Percentiles rank a stretch among this genome's conserved stretches.
Evolutionary conservation across 2,329 filamentous ascomycete species (phyloP).

Genomic region (Talaromyces piceae): DNA sequence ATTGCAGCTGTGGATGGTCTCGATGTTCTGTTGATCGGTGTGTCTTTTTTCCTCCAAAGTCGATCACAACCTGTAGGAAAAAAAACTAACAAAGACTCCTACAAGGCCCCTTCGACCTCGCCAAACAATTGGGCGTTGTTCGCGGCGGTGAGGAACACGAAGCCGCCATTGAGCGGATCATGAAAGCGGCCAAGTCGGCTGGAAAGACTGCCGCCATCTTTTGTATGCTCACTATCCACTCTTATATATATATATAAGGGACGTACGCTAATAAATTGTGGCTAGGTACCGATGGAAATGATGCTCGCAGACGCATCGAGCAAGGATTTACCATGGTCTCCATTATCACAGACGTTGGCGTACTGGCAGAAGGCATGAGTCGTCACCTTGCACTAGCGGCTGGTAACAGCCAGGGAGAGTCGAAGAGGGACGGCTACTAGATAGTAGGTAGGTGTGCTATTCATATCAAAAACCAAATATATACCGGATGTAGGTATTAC

Average conservation of each 20-base stretch:
- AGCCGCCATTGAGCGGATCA: slow-evolving; percentile 30
- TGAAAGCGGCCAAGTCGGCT: slow-evolving; percentile 26
- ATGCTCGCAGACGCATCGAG: slow-evolving; percentile 25
- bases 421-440: slow-evolving; percentile 14
- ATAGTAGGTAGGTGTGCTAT: not conserved
- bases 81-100: not conserved
- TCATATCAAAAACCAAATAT: too few species aligned
- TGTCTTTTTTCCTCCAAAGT: slow-evolving; percentile 1
- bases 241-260: not conserved
- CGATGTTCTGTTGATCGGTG: slow-evolving; percentile 35
- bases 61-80: not conserved
- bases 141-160: slow-evolving; percentile 33
- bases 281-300: slow-evolving; percentile 26
- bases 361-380: slow-evolving; percentile 26
- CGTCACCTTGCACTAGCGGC: slow-evolving; percentile 25
- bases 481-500: too few species aligned
- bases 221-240: slow-evolving; percentile 20
- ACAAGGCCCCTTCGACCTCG: slow-evolving; percentile 28
- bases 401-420: slow-evolving; percentile 13
- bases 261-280: too few species aligned
- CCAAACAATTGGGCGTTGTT: slow-evolving; percentile 31
- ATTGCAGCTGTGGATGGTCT: slow-evolving; percentile 37
- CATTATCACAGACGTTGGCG: slow-evolving; percentile 30
- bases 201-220: slow-evolving; percentile 38
- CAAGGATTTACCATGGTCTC: slow-evolving; percentile 38